phyloP scores from a whole-genome alignment of 441 rosid genomes.

The Adansonia madagascariensis region DNA sequence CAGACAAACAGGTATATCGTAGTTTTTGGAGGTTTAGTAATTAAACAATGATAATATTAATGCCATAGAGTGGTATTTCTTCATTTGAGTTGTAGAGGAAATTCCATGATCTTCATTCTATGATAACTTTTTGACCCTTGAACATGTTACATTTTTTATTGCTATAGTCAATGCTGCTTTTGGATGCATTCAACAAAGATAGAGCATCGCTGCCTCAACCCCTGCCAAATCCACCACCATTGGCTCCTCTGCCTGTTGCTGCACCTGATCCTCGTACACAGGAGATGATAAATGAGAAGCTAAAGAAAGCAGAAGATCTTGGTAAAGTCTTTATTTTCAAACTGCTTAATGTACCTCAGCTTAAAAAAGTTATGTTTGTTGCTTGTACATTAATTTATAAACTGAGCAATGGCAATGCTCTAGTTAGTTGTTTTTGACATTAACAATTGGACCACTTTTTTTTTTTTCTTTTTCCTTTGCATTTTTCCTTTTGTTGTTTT shows the following conservation, averaged over 20 bases:
- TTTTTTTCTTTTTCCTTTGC: background rate
- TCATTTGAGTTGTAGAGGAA: background rate
- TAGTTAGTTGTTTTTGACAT: background rate
- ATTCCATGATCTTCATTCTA: background rate
- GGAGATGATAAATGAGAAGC: constrained; percentile 97
- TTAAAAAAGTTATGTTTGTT: background rate
- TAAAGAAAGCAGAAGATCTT: constrained; percentile 97
- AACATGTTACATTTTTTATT: constrained; percentile 30
- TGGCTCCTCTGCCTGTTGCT: constrained; percentile 71
- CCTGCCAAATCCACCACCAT: constrained; percentile 65
- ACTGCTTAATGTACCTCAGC: background rate
- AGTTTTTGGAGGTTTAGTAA: constrained; percentile 15
- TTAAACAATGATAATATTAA: background rate
- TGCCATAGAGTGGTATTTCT: background rate
- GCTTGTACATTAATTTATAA: background rate
- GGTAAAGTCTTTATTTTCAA: constrained; percentile 42
- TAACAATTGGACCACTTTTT: background rate
- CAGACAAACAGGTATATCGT: constrained; percentile 80
- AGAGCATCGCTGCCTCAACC: constrained; percentile 97
- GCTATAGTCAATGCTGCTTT: constrained; percentile 80
- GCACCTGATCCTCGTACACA: constrained; percentile 91
- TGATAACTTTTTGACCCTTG: constrained; percentile 24
- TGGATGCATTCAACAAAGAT: constrained; percentile 99
- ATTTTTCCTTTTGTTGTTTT: background rate
- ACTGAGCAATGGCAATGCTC: background rate